These are phyloP conservation scores for Aspergillus pseudoterreus DNA, from an alignment of 2,329 filamentous ascomycete genomes.

Conservation along the genomic window DNA sequence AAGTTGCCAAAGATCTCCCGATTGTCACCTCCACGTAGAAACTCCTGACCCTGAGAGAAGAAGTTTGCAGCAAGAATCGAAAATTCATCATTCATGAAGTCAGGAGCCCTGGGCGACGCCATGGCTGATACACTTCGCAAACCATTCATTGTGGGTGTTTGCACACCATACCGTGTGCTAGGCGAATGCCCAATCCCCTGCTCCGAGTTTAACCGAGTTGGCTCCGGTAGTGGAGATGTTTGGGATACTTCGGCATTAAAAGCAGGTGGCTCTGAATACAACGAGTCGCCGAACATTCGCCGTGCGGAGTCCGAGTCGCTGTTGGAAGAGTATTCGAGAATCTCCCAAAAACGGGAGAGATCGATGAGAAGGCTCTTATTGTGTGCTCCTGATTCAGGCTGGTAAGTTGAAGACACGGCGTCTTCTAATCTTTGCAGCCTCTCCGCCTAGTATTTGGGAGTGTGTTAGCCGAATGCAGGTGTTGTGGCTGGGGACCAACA, in stretches of 20 bases:
- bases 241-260: constrained; percentile 39
- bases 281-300: constrained; percentile 41
- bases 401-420: constrained; percentile 44
- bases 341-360: constrained; percentile 47
- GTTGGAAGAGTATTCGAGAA: constrained; percentile 46
- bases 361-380: constrained; percentile 42
- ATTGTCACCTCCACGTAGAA: constrained; percentile 36
- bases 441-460: constrained; percentile 31
- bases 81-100: constrained; percentile 38
- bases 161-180: constrained; percentile 17
- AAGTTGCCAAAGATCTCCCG: constrained; percentile 34
- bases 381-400: constrained; percentile 31
- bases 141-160: constrained; percentile 9
- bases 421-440: constrained; percentile 42
- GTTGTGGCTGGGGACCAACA: not conserved
- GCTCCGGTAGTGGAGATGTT: constrained; percentile 42
- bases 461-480: not conserved
- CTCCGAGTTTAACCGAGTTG: constrained; percentile 34
- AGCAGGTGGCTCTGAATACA: constrained; percentile 28
- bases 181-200: constrained; percentile 14
- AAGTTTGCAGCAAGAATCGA: constrained; percentile 48
- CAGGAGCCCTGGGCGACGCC: constrained; percentile 21
- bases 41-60: constrained; percentile 45
- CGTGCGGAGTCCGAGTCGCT: constrained; percentile 35
- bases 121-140: constrained; percentile 15